Percentiles rank a stretch among this genome's conserved stretches.
Evolutionary conservation across 768 basidiomycete genomes (phyloP).

Genomic region (Xanthoconium purpureum): DNA sequence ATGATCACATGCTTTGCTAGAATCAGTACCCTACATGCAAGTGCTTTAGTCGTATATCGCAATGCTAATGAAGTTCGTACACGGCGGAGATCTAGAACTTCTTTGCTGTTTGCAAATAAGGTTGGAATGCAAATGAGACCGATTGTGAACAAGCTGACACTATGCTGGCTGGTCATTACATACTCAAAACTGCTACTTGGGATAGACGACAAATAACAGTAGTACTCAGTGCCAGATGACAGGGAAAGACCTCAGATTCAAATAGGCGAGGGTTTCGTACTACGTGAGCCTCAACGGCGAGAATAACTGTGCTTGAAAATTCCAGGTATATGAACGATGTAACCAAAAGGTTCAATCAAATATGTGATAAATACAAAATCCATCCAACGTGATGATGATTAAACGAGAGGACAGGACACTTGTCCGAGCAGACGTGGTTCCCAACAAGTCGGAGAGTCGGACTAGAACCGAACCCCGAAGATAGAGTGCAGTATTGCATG

Average conservation of each 20-base stretch:
- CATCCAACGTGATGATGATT: conserved; percentile 20
- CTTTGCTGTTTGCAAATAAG: not conserved
- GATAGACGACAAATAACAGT: not conserved
- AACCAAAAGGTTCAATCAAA: conserved; percentile 15
- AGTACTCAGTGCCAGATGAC: not conserved
- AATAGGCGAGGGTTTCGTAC: not conserved
- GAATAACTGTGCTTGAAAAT: not conserved
- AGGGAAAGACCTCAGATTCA: not conserved
- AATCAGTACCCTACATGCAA: conserved; percentile 18
- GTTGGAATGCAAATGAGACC: not conserved
- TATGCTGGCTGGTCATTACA: not conserved
- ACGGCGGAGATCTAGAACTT: not conserved
- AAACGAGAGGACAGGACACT: conserved; percentile 32
- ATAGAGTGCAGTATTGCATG: conserved; percentile 5
- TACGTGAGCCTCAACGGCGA: not conserved
- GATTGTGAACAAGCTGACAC: too few species aligned
- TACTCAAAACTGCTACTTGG: not conserved
- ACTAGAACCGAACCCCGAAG: conserved; percentile 1
- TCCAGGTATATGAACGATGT: conserved; percentile 11
- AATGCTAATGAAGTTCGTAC: conserved; percentile 10
- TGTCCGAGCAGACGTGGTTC: conserved; percentile 24
- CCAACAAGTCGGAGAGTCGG: conserved; percentile 5
- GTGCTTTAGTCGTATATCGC: conserved; percentile 11
- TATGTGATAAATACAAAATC: conserved; percentile 25
- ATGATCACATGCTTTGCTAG: not conserved